Evolutionary conservation across 495 filamentous ascomycete species (phyloP).

Genomic region (Lasiosphaeria ovina): DNA sequence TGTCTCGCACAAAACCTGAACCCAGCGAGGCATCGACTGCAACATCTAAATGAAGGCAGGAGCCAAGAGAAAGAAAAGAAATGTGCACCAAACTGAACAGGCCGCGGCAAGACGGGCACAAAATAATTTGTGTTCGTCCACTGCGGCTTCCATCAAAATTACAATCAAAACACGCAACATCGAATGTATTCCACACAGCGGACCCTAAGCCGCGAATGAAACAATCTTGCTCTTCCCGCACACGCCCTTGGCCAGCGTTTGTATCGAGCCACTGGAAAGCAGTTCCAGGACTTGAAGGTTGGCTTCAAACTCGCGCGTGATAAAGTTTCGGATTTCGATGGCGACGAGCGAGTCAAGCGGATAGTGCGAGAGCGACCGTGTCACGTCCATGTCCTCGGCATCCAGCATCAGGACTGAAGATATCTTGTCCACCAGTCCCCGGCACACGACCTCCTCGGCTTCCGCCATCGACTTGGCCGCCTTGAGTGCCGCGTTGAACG

Average conservation of each 20-base stretch:
- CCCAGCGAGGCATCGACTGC: too few species aligned
- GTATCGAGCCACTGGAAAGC: conserved; percentile 47
- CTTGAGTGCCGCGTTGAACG: conserved; percentile 43
- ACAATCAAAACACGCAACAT: background rate
- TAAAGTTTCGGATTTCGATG: conserved; percentile 53
- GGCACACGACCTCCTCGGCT: conserved; percentile 46
- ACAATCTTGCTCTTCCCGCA: conserved; percentile 52
- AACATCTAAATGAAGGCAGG: too few species aligned
- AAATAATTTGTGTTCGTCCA: too few species aligned
- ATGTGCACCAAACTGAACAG: too few species aligned
- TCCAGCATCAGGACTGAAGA: conserved; percentile 51
- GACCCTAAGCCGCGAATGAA: conserved; percentile 4
- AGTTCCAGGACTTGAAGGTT: conserved; percentile 56
- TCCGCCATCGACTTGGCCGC: conserved; percentile 41
- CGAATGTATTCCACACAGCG: background rate
- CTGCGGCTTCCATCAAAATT: background rate
- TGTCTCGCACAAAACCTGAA: too few species aligned
- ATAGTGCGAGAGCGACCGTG: conserved; percentile 47
- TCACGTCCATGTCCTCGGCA: conserved; percentile 50
- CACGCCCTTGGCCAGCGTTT: conserved; percentile 47
- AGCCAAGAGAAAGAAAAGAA: too few species aligned
- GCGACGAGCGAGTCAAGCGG: conserved; percentile 54
- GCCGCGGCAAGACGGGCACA: too few species aligned
- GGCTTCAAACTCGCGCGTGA: conserved; percentile 49
- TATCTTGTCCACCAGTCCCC: conserved; percentile 47